A percentile compares a stretch with the other conserved stretches of the same genome.
Conservation (phyloP, 202 grass and related monocot genomes). For the Brachypodium distachyon region DNA sequence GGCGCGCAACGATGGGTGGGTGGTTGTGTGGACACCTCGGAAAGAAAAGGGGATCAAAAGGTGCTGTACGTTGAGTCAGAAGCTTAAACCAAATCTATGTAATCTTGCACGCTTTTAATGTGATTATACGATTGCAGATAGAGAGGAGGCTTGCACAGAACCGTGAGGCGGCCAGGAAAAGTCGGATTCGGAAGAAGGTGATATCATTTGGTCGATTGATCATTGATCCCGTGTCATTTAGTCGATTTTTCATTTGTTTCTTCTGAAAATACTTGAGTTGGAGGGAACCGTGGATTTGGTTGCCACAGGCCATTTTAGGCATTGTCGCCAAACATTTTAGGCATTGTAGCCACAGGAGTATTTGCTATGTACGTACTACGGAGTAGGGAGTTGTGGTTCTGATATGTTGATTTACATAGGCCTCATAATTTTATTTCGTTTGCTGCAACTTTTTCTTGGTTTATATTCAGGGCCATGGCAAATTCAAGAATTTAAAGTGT, state of each 20-base stretch:
- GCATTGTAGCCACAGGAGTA: not conserved
- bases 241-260: not conserved
- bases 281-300: not conserved
- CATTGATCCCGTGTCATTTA: not conserved
- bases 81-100: not conserved
- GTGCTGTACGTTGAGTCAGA: not conserved
- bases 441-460: not conserved
- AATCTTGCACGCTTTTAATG: not conserved
- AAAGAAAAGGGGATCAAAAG: conserved; percentile 63
- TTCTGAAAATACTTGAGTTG: not conserved
- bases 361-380: not conserved
- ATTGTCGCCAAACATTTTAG: not conserved
- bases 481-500: not conserved
- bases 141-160: conserved; percentile 85
- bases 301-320: not conserved
- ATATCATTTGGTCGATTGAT: not conserved
- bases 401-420: not conserved
- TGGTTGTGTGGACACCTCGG: conserved; percentile 32
- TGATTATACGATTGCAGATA: conserved; percentile 38
- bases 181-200: conserved; percentile 88
- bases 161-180: conserved; percentile 79
- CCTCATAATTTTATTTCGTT: not conserved
- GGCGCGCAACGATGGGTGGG: conserved; percentile 7
- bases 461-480: not conserved
- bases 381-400: not conserved